Base-by-base conservation (phyloP, 805 yeast genomes). In the Yarrowia sp. region DNA sequence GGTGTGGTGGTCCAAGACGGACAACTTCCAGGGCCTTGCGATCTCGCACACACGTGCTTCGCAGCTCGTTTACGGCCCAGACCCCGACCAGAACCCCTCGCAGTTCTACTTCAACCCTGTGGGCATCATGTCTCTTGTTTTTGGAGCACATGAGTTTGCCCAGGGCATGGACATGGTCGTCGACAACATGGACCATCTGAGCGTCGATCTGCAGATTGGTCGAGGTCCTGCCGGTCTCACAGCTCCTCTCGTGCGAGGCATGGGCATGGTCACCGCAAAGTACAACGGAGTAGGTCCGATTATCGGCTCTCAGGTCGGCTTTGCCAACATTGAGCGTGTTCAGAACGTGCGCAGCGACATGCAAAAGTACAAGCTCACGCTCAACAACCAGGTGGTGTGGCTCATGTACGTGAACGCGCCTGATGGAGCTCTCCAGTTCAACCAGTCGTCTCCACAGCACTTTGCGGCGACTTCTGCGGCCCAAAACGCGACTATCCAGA, bases 331-430 rank as follows among this genome's bases (percentile, higher is more conserved):
- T 62, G 74, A 75, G 2, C 75, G 73, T 29, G 71, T 67, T 1
- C 75, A 77, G 1, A 71, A 76, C 3, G 74, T 79, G 24, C 70
- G 78, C 64, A 61, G 78, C 49, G 73, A 78, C 18, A 70, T 80
- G n/a, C 70, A 74, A 62, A 89, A 87, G 70, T 88, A 84, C 69
- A 72, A 76, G 22, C 78, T 81, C 4, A 74, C 76, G 7, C 76
- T 90, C 61, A 79, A 80, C 66, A 84, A 85, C 70, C 81, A 79
- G 31, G 77, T 78, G 14, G 76, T 72, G 14, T 90, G 96, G 94
- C 75, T 83, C n/a, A 74, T 89, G 33, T 90, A 87, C 67, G 84
- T 63, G 68, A 73, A 32, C 67, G 76, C 53, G 67, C 61, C 39
- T 63, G 66, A 18, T 68, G 63, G 66, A 70, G 33, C 35, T 4